phyloP scores from a whole-genome alignment of 75 land plant species.

The Pseudotsuga menziesii region DNA sequence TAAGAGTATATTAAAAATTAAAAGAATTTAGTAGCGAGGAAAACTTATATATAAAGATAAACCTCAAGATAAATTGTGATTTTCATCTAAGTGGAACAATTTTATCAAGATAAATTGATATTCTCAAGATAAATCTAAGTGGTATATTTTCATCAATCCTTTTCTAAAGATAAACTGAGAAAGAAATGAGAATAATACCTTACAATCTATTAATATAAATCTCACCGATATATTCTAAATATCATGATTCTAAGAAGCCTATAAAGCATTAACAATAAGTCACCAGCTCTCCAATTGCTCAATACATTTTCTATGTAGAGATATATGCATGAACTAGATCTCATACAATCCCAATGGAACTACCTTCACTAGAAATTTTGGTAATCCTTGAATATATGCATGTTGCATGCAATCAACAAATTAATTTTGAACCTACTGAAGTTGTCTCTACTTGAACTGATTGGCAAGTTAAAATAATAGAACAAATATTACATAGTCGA shows the following conservation, averaged over 20 bases:
- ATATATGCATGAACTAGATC: background rate
- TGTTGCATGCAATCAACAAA: background rate
- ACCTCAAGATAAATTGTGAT: no score
- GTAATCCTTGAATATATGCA: background rate
- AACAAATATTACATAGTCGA: conserved; percentile 44
- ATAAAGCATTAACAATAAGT: background rate
- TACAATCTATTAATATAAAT: no score
- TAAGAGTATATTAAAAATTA: background rate
- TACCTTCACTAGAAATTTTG: background rate
- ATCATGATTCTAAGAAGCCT: no score
- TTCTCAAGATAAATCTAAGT: no score
- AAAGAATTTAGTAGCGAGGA: background rate
- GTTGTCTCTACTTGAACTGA: background rate
- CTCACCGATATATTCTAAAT: no score
- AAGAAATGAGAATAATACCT: no score
- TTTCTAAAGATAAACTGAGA: no score
- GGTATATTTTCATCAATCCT: no score
- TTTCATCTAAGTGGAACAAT: no score
- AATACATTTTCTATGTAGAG: background rate
- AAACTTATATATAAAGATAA: no score
- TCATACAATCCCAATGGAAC: background rate
- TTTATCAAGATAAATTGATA: no score
- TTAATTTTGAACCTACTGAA: background rate
- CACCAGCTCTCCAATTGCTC: background rate
- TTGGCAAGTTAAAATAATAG: background rate